Base-by-base conservation (phyloP, 169 alveolate genomes). In the Plasmodium gaboni region DNA sequence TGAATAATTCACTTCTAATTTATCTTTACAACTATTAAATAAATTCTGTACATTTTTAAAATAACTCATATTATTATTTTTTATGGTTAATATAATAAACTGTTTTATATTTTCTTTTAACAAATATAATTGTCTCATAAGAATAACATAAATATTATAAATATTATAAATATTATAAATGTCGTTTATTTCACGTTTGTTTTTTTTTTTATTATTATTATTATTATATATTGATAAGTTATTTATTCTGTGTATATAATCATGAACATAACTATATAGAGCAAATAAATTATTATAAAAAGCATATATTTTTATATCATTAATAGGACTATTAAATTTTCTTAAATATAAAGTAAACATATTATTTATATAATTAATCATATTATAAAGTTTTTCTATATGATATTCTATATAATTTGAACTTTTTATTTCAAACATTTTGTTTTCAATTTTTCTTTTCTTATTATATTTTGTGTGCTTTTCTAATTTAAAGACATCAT, bases 291-390 rank as follows among this genome's bases (percentile, higher is more conserved):
- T 85, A 32, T 63, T 46, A 32, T 59, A 85, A 50, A 85, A 59
- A 2, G 92, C 69, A 38, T 85, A 85, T 42, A 85, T 57, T 50
- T 85, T 85, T 26, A 70, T 51, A 57, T 85, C 92, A 51, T 51
- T 60, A 7, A 9, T 2, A 24, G 46, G 2, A n/a, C 19, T 26
- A 12, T 85, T 68, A 13, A 59, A 19, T 17, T 44, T 85, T 38
- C 60, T 85, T 24, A 85, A 69, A 64, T 51, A 85, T 63, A 85
- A 53, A 8, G 50, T 57, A 61, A 70, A 69, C 7, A 70, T 72
- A 70, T 65, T 64, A 73, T 85, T 85, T 32, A 71, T 19, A 63
- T 85, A 48, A 12, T 28, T 22, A 24, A 70, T 46, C 15, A 57
- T 65, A n/a, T 80, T 71, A 38, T 48, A 17, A 17, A 76, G 63